phyloP scores from a whole-genome alignment of 805 yeast genomes.

The Suhomyces xylopsoci region DNA sequence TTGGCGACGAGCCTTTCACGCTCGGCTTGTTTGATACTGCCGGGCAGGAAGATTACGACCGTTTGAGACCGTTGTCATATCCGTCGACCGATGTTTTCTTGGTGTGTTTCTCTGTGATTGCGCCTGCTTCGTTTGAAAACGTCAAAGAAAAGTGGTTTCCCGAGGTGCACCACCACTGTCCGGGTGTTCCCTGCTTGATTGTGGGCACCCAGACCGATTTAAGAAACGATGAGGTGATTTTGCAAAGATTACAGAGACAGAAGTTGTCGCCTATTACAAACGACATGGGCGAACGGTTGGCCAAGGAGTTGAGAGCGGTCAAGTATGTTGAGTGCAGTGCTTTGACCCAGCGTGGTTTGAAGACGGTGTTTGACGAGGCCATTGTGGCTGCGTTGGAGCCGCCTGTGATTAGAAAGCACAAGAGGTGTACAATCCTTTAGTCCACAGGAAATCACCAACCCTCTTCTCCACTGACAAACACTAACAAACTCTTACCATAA shows the following conservation, averaged over 20 bases:
- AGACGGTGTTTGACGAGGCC: conserved; percentile 98
- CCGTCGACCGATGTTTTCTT: conserved; percentile 97
- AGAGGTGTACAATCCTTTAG: conserved; percentile 83
- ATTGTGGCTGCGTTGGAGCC: conserved; percentile 98
- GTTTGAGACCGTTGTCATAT: conserved; percentile 92
- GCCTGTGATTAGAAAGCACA: conserved; percentile 76
- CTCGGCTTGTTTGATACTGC: conserved; percentile 98
- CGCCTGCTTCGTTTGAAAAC: conserved; percentile 96
- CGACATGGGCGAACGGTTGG: conserved; percentile 88
- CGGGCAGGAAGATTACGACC: conserved; percentile 98
- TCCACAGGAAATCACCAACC: neutral
- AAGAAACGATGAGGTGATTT: conserved; percentile 87
- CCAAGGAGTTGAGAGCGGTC: conserved; percentile 91
- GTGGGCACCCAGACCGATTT: conserved; percentile 97
- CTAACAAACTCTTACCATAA: no score
- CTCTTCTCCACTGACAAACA: no score
- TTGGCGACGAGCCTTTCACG: conserved; percentile 97
- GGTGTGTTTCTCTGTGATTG: conserved; percentile 93
- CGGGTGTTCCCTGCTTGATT: conserved; percentile 95
- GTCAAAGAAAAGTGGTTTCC: conserved; percentile 99
- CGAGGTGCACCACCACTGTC: conserved; percentile 93
- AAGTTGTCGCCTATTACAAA: conserved; percentile 80
- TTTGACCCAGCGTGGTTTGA: conserved; percentile 91
- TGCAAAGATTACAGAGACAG: conserved; percentile 87
- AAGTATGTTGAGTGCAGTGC: conserved; percentile 98